Evolutionary conservation across 2,329 filamentous ascomycete genomes (phyloP), one percentile per base, ranked within the genome.

Genomic region (Tolypocladium ovalisporum): DNA sequence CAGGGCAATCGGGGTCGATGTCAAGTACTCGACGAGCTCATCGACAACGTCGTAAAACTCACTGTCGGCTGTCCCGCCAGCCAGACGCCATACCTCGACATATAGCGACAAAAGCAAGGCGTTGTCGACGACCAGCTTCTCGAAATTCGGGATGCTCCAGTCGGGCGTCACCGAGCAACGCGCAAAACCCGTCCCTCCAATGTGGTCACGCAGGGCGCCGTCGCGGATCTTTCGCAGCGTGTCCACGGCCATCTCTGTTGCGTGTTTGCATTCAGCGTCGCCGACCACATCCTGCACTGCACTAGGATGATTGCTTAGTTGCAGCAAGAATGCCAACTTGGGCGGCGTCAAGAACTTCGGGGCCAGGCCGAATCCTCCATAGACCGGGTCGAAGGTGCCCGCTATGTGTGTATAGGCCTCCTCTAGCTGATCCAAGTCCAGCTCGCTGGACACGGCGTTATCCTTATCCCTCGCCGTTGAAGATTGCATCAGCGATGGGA

Each of bases 111-210:
- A 75, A 1, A 97, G 79, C 63, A 97, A 87, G 0, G 89, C 87
- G 66, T 99, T 96, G 67, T 97, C 94, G 56, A 90, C 91, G 12
- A 97, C 82, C 81, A 97, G 91, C 76, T 97, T 97, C 75, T 99
- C 94, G 65, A 97, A 99, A 70, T 96, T 92, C 13, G 94, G 94
- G 52, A 97, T 76, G 61, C 88, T 89, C 94, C 94, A 99, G 72
- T 97, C 89, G 17, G 85, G 77, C 0, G 93, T 97, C 9, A 96
- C 88, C 17, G 90, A 96, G 69, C 96, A 97, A 55, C 93, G 83
- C 39, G 79, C 74, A 63, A 84, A 84, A 4, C 82, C 82, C 8
- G 68, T 67, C 1, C 75, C 76, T 1, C 79, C 79, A 10, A 84
- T 68, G 57, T 84, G 82, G 59, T 85, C 82, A 55, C 78, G 73